Evolutionary conservation across 2,329 filamentous ascomycete species (phyloP), one percentile per base, ranked within the genome.

Genomic region (Fusarium sp.): DNA sequence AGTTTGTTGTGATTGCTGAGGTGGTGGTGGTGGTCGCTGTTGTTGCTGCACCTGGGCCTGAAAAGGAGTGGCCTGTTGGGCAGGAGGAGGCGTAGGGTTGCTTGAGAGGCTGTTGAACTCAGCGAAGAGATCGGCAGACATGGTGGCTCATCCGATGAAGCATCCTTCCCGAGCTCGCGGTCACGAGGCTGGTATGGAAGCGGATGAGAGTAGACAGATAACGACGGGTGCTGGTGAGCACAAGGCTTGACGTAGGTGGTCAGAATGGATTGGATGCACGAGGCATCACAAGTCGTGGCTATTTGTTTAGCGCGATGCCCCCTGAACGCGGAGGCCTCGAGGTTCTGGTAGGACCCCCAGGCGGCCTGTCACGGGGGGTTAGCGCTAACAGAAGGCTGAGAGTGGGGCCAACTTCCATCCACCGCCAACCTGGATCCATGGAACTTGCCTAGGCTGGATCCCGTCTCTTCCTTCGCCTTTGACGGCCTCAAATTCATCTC

Each of bases 121-220:
- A 65, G 90, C 90, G 78, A 92, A 90, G 66, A 92, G 87, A 81
- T 92, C 90, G 71, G 90, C 89, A 75, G 91, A 92, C 90, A 92
- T 92, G 70, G 38, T 79, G 68, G 50, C 71, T 65, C 60, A 62
- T 59, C 64, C 63, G 60, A 61, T 31, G 42, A 71, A 56, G 76
- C 74, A 73, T 74, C 62, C 61, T 65, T 64, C 67, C 31, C 40
- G 38, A 47, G 47, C 52, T 57, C 38, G 56, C 33, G 45, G 54
- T 63, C 62, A 74, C 65, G 57, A 61, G 70, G 59, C 33, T 38
- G 56, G 54, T 52, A 29, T 47, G 18, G 16, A 6, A 45, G 18
- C 50, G 56, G 59, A 63, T 56, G 47, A 18, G 33, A 27, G 52
- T 18, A n/a, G 47, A 8, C 8, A 31, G 38, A 38, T 50, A 38